Evolutionary conservation across 768 basidiomycete species (phyloP).

Genomic region (Psilocybe azurescens): DNA sequence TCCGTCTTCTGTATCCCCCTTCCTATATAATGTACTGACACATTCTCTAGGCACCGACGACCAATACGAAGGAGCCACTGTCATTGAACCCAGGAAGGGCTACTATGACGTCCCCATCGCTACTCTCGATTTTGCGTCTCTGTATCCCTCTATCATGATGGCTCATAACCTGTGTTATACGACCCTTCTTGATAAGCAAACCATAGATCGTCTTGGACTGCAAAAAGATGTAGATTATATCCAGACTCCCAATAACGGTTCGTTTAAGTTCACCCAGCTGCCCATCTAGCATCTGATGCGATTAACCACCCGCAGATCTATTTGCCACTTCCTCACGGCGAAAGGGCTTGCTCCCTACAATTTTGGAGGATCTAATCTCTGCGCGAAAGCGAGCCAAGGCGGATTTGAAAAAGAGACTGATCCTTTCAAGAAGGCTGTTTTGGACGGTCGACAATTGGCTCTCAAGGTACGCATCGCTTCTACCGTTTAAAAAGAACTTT

Average conservation of each 20-base stretch:
- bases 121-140: conserved; percentile 96
- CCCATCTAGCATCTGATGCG: background rate
- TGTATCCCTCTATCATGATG: conserved; percentile 99
- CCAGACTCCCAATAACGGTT: conserved; percentile 95
- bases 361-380: conserved; percentile 91
- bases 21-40: conserved; percentile 8
- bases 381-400: conserved; percentile 95
- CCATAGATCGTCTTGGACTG: conserved; percentile 78
- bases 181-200: conserved; percentile 83
- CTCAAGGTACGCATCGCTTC: conserved; percentile 67
- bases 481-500: background rate
- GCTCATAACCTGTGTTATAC: conserved; percentile 99
- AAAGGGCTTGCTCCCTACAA: conserved; percentile 90
- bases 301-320: conserved; percentile 60
- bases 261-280: conserved; percentile 10
- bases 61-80: conserved; percentile 98
- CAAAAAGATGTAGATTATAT: conserved; percentile 91
- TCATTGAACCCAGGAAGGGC: conserved; percentile 95
- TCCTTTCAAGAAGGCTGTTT: conserved; percentile 94
- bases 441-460: conserved; percentile 97
- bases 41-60: conserved; percentile 76
- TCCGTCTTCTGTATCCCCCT: background rate
- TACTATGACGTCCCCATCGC: conserved; percentile 98
- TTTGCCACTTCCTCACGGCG: conserved; percentile 77
- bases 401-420: conserved; percentile 97